Base-by-base conservation (phyloP, 345 rosid genomes). In the Eucalyptus regnans region DNA sequence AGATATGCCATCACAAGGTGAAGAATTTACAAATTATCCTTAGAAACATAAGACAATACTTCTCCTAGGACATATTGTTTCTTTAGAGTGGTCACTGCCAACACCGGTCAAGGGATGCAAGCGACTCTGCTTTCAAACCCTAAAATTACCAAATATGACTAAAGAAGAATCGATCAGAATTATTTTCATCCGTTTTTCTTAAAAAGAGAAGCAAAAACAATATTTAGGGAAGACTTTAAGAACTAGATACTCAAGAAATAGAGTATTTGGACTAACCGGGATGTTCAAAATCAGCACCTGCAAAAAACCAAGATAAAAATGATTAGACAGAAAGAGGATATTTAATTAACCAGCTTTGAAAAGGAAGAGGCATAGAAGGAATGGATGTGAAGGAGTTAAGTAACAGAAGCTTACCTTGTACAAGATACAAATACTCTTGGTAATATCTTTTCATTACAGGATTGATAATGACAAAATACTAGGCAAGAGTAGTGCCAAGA, bases 271-370 rank as follows among this genome's bases (percentile, higher is more conserved):
- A 95, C 99, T 95, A 94, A 97, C 99, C 12, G 95, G 95, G 88
- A 95, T 91, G 89, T 95, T 95, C 64, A 96, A 90, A 88, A 96
- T 92, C 89, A 96, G 95, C 88, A 96, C 93, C 99, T 97, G 96
- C 97, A 95, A 90, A 91, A 92, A n/a, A 81, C 92, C 50, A 12
- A 86, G 14, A 90, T 50, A 89, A 90, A 66, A 49, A 86, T 88
- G 9, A 41, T 41, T 76, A 76, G 84, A 37, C 84, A 41, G 84
- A 20, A 37, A 76, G 48, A 76, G 27, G 84, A 76, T 76, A 76
- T 76, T 37, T 41, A 41, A 76, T 6, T 41, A 22, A 41, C 84
- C 84, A 76, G 7, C 84, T 76, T 76, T 20, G 15, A 41, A 76
- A 22, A 76, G 84, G 84, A 76, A 37, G 84, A 76, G 48, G 29